A percentile compares a stretch with the other conserved stretches of the same genome.
These are phyloP conservation scores for Penicillium manginii DNA, from an alignment of 495 filamentous ascomycete species.

Conservation along the genomic window DNA sequence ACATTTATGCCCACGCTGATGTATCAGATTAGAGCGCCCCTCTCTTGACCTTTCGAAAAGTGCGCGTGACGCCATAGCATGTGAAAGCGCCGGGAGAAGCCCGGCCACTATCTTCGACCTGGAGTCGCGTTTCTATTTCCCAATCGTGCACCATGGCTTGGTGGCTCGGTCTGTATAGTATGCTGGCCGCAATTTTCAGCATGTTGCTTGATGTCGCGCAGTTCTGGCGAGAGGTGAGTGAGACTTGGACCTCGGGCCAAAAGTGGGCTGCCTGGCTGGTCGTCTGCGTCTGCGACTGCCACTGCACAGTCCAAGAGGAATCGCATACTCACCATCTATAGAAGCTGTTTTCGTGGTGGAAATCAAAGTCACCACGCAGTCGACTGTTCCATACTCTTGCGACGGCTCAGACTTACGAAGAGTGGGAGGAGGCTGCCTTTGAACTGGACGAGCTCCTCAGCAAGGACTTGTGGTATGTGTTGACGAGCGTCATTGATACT, in stretches of 20 bases:
- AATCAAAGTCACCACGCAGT: conserved; percentile 40
- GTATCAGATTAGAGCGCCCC: not conserved
- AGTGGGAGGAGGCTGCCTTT: conserved; percentile 81
- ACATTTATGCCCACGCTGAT: not conserved
- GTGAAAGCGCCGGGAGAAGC: conserved; percentile 34
- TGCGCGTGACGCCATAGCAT: conserved; percentile 38
- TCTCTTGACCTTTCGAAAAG: not conserved
- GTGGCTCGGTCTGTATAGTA: conserved; percentile 33
- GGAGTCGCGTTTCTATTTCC: conserved; percentile 10
- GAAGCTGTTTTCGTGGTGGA: conserved; percentile 46
- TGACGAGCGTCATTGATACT: not conserved
- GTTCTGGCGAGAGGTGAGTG: conserved; percentile 66
- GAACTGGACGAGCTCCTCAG: conserved; percentile 78
- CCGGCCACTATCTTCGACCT: conserved; percentile 15
- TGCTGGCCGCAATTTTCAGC: conserved; percentile 50
- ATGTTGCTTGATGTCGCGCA: conserved; percentile 64
- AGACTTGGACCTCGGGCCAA: not conserved
- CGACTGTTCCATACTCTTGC: conserved; percentile 48
- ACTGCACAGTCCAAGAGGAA: not conserved
- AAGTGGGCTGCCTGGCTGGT: too few species aligned
- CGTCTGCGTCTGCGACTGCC: too few species aligned
- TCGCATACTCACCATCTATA: conserved; percentile 11
- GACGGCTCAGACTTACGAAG: conserved; percentile 70
- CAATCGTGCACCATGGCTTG: conserved; percentile 24
- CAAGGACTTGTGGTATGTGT: conserved; percentile 75